Conservation (phyloP, 306 rosid species). For the Quercus variabilis region DNA sequence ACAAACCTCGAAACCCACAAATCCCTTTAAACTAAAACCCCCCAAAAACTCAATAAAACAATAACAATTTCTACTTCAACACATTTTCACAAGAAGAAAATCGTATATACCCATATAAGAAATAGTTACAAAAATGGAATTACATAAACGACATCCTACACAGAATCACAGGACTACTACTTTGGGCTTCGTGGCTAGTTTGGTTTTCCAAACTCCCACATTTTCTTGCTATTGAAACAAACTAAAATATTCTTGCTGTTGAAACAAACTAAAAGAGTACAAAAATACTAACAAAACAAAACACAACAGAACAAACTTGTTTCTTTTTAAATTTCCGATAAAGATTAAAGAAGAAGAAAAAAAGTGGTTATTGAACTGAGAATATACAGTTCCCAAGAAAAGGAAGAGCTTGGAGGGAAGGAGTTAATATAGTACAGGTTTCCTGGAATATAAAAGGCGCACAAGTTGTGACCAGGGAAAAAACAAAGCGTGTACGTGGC, state of each 20-base stretch:
- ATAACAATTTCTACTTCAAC: background rate
- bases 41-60: background rate
- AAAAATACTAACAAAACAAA: too few species aligned
- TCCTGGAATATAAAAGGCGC: background rate
- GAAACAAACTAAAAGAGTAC: too few species aligned
- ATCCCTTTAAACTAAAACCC: background rate
- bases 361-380: background rate
- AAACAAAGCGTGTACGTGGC: background rate
- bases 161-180: background rate
- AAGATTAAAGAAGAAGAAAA: background rate
- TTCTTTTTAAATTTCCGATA: background rate
- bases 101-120: background rate
- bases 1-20: constrained; percentile 19
- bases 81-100: background rate
- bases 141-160: background rate
- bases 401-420: background rate
- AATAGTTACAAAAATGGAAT: background rate
- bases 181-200: background rate
- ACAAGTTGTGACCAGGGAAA: too few species aligned
- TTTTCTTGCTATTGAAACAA: background rate
- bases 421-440: background rate
- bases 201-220: background rate
- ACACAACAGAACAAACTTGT: background rate
- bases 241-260: too few species aligned
- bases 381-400: background rate